Base-by-base conservation (phyloP, 2,329 filamentous ascomycete species). In the Scortechinia acanthostroma region DNA sequence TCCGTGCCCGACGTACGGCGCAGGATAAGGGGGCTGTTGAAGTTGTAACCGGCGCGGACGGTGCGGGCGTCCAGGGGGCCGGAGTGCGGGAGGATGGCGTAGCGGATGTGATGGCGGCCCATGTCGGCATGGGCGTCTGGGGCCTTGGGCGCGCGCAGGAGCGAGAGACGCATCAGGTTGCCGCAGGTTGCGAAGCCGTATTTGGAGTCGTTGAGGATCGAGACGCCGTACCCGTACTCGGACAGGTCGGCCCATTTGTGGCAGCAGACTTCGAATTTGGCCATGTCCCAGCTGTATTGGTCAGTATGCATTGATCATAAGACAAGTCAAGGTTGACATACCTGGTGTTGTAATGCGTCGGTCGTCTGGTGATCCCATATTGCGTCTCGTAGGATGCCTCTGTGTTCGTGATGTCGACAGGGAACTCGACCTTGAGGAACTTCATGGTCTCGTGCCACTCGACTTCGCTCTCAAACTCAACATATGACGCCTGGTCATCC, bases 381-480 rank as follows among this genome's bases (percentile, higher is more conserved):
- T 95, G 91, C 4, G 89, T 95, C 64, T 98, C 93, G 62, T 98
- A 98, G 13, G 83, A 88, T 22, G 93, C 93, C 64, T 96, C 90
- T 0, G 86, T 95, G 64, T 91, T 96, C 53, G 82, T 79, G 50
- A 97, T 76, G 56, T 94, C 85, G 50, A 96, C 91, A 0, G 93
- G 91, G 66, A 98, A 98, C 62, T 98, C 93, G 43, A 97, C 91
- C 72, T 98, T 98, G 58, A 98, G 77, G 73, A 97, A 97, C 60
- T 93, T 95, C 85, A 93, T 96, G 13, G 81, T 89, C 64, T 98
- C 93, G 53, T 85, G 86, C 93, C 93, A 98, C 59, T 96, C 88
- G n/a, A 97, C 88, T 53, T 94, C 88, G 43, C 84, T 86, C 33
- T 80, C 76, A 50, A 91, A 82, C 51, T 94, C 86, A 15, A 97